Conservation (phyloP, 495 filamentous ascomycete species). For the Aspergillus ellipticus region DNA sequence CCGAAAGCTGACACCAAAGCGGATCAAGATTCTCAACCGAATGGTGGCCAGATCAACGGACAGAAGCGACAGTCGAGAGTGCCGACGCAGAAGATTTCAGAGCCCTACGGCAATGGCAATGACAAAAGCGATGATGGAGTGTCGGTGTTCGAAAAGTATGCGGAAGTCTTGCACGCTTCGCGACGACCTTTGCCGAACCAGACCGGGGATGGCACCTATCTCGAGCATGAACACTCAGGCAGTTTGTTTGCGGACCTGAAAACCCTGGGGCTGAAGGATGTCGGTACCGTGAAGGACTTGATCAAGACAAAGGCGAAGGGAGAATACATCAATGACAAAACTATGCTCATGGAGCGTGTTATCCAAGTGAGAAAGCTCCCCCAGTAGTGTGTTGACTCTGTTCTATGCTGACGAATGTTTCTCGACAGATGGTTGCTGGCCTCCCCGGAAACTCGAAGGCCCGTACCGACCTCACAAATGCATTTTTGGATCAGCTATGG, state of each 20-base stretch:
- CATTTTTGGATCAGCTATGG: conserved; percentile 70
- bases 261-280: conserved; percentile 56
- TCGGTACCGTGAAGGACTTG: conserved; percentile 51
- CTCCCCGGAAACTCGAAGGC: conserved; percentile 60
- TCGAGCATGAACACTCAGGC: conserved; percentile 48
- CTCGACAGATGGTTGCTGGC: conserved; percentile 55
- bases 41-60: conserved; percentile 28
- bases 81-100: conserved; percentile 28
- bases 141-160: conserved; percentile 57
- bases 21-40: conserved; percentile 40
- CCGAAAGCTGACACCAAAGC: conserved; percentile 19
- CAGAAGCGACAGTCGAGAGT: conserved; percentile 40
- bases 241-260: conserved; percentile 63
- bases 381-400: neutral
- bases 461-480: conserved; percentile 61
- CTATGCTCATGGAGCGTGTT: conserved; percentile 72
- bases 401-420: neutral
- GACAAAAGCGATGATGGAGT: conserved; percentile 39
- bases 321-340: conserved; percentile 68
- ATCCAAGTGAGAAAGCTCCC: conserved; percentile 57
- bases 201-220: conserved; percentile 56
- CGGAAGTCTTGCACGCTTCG: conserved; percentile 61
- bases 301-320: conserved; percentile 52
- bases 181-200: conserved; percentile 64
- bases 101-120: conserved; percentile 12